Base-by-base conservation (phyloP, 2,329 filamentous ascomycete genomes). In the Colletotrichum magnum region DNA sequence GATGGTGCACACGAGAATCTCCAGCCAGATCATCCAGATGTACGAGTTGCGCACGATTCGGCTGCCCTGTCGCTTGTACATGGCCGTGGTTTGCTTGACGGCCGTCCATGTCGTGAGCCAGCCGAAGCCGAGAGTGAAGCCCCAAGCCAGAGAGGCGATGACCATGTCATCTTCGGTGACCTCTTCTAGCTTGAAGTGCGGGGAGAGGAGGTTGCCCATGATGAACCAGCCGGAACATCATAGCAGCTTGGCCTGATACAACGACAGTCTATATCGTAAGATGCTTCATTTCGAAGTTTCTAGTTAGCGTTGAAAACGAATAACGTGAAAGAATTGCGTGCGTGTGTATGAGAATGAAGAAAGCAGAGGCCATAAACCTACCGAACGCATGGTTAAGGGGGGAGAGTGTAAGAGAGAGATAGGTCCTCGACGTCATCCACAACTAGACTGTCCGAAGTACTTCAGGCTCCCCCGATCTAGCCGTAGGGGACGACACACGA, bases 21-120 rank as follows among this genome's bases (percentile, higher is more conserved):
- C 84, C 32, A 80, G 59, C 84, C 84, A 86, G 62, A 86, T 80
- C 81, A 86, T 81, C 77, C 81, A 82, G 0, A 86, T 77, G 68
- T 85, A 85, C 1, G 79, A 75, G 69, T 83, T 84, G 15, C 74
- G 78, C 71, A 64, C 56, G 64, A 79, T 72, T 74, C 78, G 58
- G 18, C 50, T 56, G 6, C 79, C 75, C 50, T 74, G 77, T 9
- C 75, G 79, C n/a, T 76, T 72, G 64, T 76, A 83, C 47, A 79
- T 69, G 7, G 77, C 77, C 18, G 71, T 73, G 1, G 78, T 78
- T 72, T 82, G 80, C 72, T 77, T 78, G 45, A 77, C 62, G 10
- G 79, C 80, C 18, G 77, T 81, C 77, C 79, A 82, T 16, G 73
- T 72, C 39, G 81, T 80, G 58, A 83, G 74, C 76, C 79, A 80